Base-by-base conservation (phyloP, 192 early-diverging fungal species). In the Podila minutissima region DNA sequence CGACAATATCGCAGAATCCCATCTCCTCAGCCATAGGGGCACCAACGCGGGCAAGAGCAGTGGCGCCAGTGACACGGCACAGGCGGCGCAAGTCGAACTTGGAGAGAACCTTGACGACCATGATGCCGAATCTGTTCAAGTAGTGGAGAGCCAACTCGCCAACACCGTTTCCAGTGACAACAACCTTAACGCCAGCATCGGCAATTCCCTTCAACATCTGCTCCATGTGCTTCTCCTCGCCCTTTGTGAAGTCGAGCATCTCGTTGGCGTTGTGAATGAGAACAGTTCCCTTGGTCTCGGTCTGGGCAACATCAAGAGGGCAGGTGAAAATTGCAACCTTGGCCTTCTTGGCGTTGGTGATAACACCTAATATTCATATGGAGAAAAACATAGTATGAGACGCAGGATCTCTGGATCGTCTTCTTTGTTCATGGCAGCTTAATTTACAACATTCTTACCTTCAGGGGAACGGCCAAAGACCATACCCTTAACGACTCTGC, bases 271-370 rank as follows among this genome's bases (percentile, higher is more conserved):
- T 97, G 77, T 97, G 93, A 84, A 99, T 95, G 82, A 99, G 88
- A 58, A 99, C 97, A 20, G 97, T 99, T 61, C 97, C 97, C 92
- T 99, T 99, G 51, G 97, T 99, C 83, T 99, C 97, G 32, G 97
- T 99, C 83, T 96, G 91, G 10, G 93, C 86, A 60, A 96, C 91
- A 82, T 99, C 97, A 59, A 99, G 88, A 12, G 95, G 91, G 83
- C 95, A 99, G 19, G 94, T 92, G 82, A 96, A 99, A 72, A 99
- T 92, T 50, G 95, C 97, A 33, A 99, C 91, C 87, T 96, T 96
- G 67, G 95, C 97, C 76, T 94, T 92, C 50, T 79, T 85, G n/a
- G 90, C 95, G 41, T 87, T 85, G 13, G 87, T 88, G 58, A 91
- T 69, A 41, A 87, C 83, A 71, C 94, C 92, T 92, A 74, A 13